Base-by-base conservation (phyloP, 2,329 filamentous ascomycete species). In the Furcasterigmium furcatum region DNA sequence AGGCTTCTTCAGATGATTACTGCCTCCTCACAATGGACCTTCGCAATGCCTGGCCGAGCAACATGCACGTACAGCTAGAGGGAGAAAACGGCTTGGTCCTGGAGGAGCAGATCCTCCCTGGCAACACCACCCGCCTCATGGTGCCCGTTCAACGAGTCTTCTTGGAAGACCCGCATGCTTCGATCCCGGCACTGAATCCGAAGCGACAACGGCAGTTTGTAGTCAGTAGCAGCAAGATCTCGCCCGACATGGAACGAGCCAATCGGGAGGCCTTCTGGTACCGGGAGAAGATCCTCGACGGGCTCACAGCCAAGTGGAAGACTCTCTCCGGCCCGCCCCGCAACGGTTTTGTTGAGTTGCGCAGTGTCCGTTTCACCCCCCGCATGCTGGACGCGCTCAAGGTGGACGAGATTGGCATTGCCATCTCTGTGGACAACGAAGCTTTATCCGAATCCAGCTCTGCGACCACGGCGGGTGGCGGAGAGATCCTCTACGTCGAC, bases 241-340 rank as follows among this genome's bases (percentile, higher is more conserved):
- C 87, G 0, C 87, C 89, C 0, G 89, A 94, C 52, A 80, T 79
- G 36, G 91, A 96, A 66, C 80, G 87, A 27, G 79, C 83, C 12
- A 86, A 78, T 49, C 77, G 91, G 43, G 90, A 96, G 66, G 82
- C 85, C 1, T 96, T 96, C 62, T 96, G 91, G 91, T 96, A 90
- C 63, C 82, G 91, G 14, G 88, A 95, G 62, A 83, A 82, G 58
- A 77, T 96, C 2, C 76, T 96, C 4, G 84, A 86, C 48, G 73
- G 75, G 35, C 68, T 96, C 9, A 76, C 74, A 21, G 90, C 85
- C 0, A 80, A 75, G 0, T 96, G 91, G 91, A 79, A 72, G 45
- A 81, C 80, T 0, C 71, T 55, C 2, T 71, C 72, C 2, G 70
- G 71, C 2, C 70, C 72, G 0, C 63, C 68, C 38, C 76, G 85